Conservation (phyloP, 1,139 yeast species). For the Ogataea hybrid region DNA sequence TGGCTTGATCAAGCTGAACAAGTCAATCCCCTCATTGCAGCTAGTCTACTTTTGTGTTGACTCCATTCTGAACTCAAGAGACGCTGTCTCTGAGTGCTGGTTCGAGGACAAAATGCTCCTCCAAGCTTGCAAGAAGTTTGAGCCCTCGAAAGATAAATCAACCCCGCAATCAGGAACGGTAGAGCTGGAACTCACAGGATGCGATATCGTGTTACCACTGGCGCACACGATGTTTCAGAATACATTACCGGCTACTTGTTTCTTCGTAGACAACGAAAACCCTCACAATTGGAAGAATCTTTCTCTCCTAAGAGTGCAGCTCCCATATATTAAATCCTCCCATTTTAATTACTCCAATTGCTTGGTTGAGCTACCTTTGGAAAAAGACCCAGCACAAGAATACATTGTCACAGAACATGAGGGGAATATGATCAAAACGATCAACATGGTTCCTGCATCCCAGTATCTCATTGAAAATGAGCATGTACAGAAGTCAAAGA, state of each 20-base stretch:
- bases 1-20: slow-evolving; percentile 33
- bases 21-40: slow-evolving; percentile 34
- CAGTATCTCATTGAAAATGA: slow-evolving; percentile 44
- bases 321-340: slow-evolving; percentile 5
- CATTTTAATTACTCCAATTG: slow-evolving; percentile 16
- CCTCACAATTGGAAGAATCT: slow-evolving; percentile 13
- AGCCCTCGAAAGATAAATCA: slow-evolving; percentile 9
- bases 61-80: slow-evolving; percentile 39
- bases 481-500: slow-evolving; percentile 42
- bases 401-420: slow-evolving; percentile 40
- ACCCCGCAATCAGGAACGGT: slow-evolving; percentile 22
- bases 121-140: slow-evolving; percentile 5
- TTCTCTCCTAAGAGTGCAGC: slow-evolving; percentile 1
- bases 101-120: slow-evolving; percentile 35
- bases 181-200: neutral
- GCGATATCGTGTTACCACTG: slow-evolving; percentile 10
- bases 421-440: slow-evolving; percentile 49
- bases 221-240: slow-evolving; percentile 32
- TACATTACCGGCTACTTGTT: slow-evolving; percentile 25
- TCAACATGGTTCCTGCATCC: slow-evolving; percentile 48
- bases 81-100: slow-evolving; percentile 52
- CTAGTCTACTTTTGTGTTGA: slow-evolving; percentile 51
- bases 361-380: slow-evolving; percentile 17
- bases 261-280: slow-evolving; percentile 12
- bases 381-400: slow-evolving; percentile 7